Percentiles rank a stretch among this genome's conserved stretches.
phyloP scores from a whole-genome alignment of 2,329 filamentous ascomycete genomes.

The Cadophora luteo-olivacea region DNA sequence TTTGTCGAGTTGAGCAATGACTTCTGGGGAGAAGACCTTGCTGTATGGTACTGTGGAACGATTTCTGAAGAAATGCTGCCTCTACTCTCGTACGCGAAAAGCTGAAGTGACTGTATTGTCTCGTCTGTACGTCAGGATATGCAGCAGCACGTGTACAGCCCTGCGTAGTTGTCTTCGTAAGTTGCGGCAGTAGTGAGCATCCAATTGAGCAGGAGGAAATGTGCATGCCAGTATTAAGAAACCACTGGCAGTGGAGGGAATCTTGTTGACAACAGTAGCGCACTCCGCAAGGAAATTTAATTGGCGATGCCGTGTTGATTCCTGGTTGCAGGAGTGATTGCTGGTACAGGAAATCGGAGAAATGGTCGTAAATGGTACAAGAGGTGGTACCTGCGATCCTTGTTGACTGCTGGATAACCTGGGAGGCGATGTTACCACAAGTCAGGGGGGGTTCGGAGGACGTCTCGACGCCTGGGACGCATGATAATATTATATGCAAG shows the following conservation, averaged over 20 bases:
- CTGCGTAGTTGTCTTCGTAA: slow-evolving; percentile 25
- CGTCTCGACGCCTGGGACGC: slow-evolving; percentile 33
- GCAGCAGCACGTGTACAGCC: slow-evolving; percentile 35
- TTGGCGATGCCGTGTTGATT: slow-evolving; percentile 32
- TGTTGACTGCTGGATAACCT: slow-evolving; percentile 22
- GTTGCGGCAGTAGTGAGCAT: slow-evolving; percentile 17
- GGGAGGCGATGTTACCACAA: slow-evolving; percentile 26
- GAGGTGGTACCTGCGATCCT: slow-evolving; percentile 40
- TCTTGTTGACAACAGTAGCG: background rate
- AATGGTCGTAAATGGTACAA: slow-evolving; percentile 35
- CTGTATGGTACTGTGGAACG: slow-evolving; percentile 12
- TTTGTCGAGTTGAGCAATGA: slow-evolving; percentile 20
- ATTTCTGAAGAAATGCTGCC: slow-evolving; percentile 5
- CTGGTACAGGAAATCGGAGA: slow-evolving; percentile 29
- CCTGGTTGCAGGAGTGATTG: slow-evolving; percentile 17
- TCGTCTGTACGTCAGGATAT: slow-evolving; percentile 36
- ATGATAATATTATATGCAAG: slow-evolving; percentile 36
- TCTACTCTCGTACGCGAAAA: background rate
- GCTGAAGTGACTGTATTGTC: slow-evolving; percentile 21
- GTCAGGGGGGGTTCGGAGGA: slow-evolving; percentile 31
- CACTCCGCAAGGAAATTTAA: slow-evolving; percentile 28
- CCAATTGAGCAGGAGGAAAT: background rate
- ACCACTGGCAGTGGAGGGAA: background rate
- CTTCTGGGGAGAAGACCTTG: slow-evolving; percentile 17
- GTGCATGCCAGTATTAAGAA: background rate